Evolutionary conservation across 805 yeast species (phyloP), one percentile per base, ranked within the genome.

Genomic region (Ogataea naganishii): DNA sequence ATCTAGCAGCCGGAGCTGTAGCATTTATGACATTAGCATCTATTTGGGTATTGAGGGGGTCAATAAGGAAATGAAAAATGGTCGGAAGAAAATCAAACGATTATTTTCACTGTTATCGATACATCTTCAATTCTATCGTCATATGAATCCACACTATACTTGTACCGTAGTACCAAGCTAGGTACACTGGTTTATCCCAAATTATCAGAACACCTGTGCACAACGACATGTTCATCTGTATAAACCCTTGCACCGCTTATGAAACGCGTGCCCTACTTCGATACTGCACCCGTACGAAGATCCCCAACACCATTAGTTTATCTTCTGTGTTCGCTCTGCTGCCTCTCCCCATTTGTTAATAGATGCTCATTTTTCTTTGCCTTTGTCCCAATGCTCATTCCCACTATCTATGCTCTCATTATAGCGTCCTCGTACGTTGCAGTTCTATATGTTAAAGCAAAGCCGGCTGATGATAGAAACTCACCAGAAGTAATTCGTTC

Each of bases 1-100:
- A 79, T 11, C 58, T 82, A 34, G 78, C 81, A 1, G 77, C 83
- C 2, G 74, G 86, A 0, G 82, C 86, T 0, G 58, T 80, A 11
- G 75, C 81, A 1, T 71, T 82, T 27, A 62, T 81, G 62, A 62
- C 79, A 0, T 47, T 80, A 0, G 68, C 75, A 2, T 65, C 84
- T 1, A 60, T 78, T 6, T 77, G 86, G 68, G 66, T 80, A 19
- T 68, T 82, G 56, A 69, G 76, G 32, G 65, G 64, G n/a, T 58
- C 67, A 5, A 30, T 55, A n/a, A 58, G 51, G n/a, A 38, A 30
- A 32, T n/a, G 24, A 20, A 17, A 16, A 12, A 14, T 30, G 18
- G 24, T 12, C 7, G 14, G n/a, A 11, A 9, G 28, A 25, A 23
- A 23, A 23, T 7, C 10, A 23, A 7, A 7, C 25, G 25, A 14